Base-by-base conservation (phyloP, 2,329 filamentous ascomycete genomes). In the Aschersonia sp. region DNA sequence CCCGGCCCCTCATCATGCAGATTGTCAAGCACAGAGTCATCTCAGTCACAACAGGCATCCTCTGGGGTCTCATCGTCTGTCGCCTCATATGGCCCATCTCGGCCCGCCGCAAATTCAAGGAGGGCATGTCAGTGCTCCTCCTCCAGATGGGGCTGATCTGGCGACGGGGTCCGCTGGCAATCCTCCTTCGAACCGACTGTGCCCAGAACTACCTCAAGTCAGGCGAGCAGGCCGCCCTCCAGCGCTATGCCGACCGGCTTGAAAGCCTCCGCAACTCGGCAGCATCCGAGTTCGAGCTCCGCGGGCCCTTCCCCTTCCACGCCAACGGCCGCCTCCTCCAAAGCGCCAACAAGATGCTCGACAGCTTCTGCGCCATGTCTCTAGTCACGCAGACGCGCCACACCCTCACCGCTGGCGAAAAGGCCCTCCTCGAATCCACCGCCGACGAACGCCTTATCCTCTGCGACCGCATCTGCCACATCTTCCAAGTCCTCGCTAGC, bases 311-410 rank as follows among this genome's bases (percentile, higher is more conserved):
- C 57, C 85, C 86, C 0, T 75, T 80, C 51, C 75, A 75, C 42
- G 73, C 76, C 29, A 85, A 83, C 59, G 76, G 74, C 5, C 75
- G 78, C 30, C 83, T 95, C 48, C 72, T 95, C 56, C 75, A 77
- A 30, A 80, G 82, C 30, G 92, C 88, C 1, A 80, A 82, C 52
- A 79, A 81, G 44, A 85, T 94, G 65, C 77, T 95, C 3, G 87
- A 94, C 62, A 82, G 85, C 30, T 94, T 95, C 61, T 87, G 94
- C 59, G 85, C 88, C 49, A 94, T 96, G 85, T 92, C 89, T 54
- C 78, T 94, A 7, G 81, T 94, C 50, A 87, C 94, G 43, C 74
- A 84, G 59, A 89, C 88, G 56, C 84, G 89, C 50, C 70, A 82
- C 4, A 77, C 77, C 44, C 75, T 85, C 2, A 86, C 80, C 4